Evolutionary conservation across 352 stramenopile species (phyloP).

Genomic region (Pythium myriotylum): DNA sequence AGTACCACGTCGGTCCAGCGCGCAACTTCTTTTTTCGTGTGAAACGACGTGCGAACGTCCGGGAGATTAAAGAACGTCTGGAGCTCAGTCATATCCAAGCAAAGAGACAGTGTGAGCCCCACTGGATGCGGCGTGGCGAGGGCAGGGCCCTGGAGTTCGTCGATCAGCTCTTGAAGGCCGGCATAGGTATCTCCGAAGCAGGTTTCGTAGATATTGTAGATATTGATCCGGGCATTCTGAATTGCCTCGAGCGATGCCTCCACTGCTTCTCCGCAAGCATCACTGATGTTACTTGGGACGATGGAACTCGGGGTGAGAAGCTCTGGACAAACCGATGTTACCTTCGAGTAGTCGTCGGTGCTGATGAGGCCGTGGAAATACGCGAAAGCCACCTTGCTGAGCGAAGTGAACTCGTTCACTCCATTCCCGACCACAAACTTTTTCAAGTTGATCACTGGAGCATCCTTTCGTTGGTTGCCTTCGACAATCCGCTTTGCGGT

Average conservation of each 20-base stretch:
- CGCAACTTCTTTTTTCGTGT: conserved; percentile 41
- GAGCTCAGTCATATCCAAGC: conserved; percentile 25
- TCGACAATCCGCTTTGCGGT: conserved; percentile 62
- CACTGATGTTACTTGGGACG: neutral
- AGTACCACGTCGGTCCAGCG: conserved; percentile 40
- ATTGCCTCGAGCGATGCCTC: conserved; percentile 5
- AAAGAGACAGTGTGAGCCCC: conserved; percentile 36
- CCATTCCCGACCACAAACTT: conserved; percentile 87
- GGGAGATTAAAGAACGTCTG: conserved; percentile 50
- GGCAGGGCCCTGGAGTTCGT: conserved; percentile 22
- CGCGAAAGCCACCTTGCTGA: conserved; percentile 45
- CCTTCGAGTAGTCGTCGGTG: conserved; percentile 40
- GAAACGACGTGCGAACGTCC: conserved; percentile 54
- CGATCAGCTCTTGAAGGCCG: conserved; percentile 21
- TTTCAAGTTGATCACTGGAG: conserved; percentile 67
- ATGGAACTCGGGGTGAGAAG: conserved; percentile 6
- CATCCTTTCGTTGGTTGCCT: conserved; percentile 38
- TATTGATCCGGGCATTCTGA: conserved; percentile 23
- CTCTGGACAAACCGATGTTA: conserved; percentile 34
- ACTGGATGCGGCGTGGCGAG: conserved; percentile 27
- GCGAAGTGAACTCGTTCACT: conserved; percentile 36
- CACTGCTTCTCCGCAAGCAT: conserved; percentile 19
- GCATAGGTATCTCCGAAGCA: conserved; percentile 15
- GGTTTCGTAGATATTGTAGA: conserved; percentile 31
- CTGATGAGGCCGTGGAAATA: conserved; percentile 57